Conservation (phyloP, 805 yeast species). For the Saccharomycopsis selenospora region DNA sequence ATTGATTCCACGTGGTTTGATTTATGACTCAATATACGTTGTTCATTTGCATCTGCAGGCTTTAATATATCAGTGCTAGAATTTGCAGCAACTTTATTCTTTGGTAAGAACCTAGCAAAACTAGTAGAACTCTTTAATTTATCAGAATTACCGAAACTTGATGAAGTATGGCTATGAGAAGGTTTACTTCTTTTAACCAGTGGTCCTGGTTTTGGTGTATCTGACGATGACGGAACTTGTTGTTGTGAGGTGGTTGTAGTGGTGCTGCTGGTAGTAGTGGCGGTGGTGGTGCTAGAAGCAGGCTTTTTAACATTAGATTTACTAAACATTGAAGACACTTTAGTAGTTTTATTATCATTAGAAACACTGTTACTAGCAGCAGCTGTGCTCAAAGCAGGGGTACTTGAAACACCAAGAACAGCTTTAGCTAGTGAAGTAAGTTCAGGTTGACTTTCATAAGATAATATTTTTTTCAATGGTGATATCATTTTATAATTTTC, state of each 20-base stretch:
- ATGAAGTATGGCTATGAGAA: slow-evolving; percentile 12
- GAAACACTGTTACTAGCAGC: background rate
- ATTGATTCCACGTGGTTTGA: background rate
- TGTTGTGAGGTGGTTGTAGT: background rate
- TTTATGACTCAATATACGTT: slow-evolving; percentile 14
- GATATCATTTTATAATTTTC: slow-evolving; percentile 16
- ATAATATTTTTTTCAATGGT: slow-evolving; percentile 13
- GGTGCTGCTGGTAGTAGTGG: background rate
- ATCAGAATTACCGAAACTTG: slow-evolving; percentile 7
- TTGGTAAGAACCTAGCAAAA: slow-evolving; percentile 17
- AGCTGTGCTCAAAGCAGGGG: background rate
- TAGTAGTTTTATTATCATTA: background rate
- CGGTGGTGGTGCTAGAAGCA: slow-evolving; percentile 1
- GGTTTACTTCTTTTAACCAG: background rate
- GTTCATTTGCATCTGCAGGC: slow-evolving; percentile 1
- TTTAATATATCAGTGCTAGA: slow-evolving; percentile 13
- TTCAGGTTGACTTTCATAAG: slow-evolving; percentile 11
- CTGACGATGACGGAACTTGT: background rate
- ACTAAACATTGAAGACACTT: background rate
- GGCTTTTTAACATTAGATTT: slow-evolving; percentile 1
- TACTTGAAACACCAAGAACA: slow-evolving; percentile 1
- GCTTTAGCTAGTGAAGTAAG: slow-evolving; percentile 1
- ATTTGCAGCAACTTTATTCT: background rate
- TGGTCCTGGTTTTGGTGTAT: background rate
- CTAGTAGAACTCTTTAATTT: slow-evolving; percentile 6